Conservation (phyloP, 305 asterid species). For the Rubia balearica region DNA sequence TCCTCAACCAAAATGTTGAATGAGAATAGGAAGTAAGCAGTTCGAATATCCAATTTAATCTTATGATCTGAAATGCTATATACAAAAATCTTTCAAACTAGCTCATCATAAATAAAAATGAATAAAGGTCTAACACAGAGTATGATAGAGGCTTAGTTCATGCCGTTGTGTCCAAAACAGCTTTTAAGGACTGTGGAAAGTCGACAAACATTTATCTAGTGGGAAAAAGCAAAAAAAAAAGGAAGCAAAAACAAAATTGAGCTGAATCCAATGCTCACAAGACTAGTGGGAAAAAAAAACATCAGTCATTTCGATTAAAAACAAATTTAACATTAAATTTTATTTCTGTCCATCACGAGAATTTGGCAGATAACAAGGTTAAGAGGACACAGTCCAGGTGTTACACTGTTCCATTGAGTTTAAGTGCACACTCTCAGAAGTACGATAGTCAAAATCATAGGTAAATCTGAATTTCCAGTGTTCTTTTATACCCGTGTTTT, state of each 20-base stretch:
- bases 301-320: neutral
- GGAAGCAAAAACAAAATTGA: neutral
- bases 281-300: neutral
- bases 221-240: neutral
- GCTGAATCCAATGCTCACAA: neutral
- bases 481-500: neutral
- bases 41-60: neutral
- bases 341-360: neutral
- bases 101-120: neutral
- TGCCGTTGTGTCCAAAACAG: neutral
- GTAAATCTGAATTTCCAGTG: neutral
- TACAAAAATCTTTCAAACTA: neutral
- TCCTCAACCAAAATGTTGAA: neutral
- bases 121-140: neutral
- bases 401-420: neutral
- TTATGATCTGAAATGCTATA: neutral
- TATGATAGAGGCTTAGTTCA: neutral
- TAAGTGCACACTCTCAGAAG: neutral
- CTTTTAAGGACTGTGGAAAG: neutral
- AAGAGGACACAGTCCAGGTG: neutral
- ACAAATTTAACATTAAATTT: neutral
- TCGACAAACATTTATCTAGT: neutral
- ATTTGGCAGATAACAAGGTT: neutral
- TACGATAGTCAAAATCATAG: no score
- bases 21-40: conserved; percentile 1